Base-by-base conservation (phyloP, 768 basidiomycete genomes). In the Tulasnella sp. region DNA sequence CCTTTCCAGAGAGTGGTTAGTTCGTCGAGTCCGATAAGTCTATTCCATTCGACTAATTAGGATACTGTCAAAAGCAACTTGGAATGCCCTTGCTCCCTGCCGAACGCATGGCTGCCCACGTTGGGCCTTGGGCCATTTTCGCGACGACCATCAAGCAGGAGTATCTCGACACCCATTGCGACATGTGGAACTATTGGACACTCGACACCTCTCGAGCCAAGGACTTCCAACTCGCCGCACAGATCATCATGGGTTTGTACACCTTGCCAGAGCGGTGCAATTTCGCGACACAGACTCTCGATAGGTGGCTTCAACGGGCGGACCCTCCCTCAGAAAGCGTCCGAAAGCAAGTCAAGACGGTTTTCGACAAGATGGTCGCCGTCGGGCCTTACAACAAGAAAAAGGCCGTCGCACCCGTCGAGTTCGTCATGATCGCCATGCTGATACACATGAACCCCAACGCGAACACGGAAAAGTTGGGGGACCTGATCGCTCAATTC, bases 91-190 rank as follows among this genome's bases (percentile, higher is more conserved):
- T 72, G 29, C 64, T 41, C 7, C 62, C 26, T 63, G 29, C 78
- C 84, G 90, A 92, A 77, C 89, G 88, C 77, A 80, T 92, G 12
- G 88, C 90, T 77, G 90, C 90, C 0, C 81, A 87, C 72, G 85
- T 81, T 69, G 85, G 86, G 0, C 83, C 86, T 0, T 85, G 87
- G 73, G 82, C 88, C 0, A 73, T 77, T 0, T 87, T 91, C 76
- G 82, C 90, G 17, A 88, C 88, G n/a, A 79, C 82, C 14, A 74
- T 92, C 83, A 87, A 67, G 77, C 78, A 3, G 77, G 80, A 17
- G 86, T 86, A 11, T 81, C 81, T 7, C 80, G 80, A 12, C 83
- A 6, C 32, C 32, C 26, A 62, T 16, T 32, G 34, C 29, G 69
- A 37, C 9, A 37, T 39, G 40, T 32, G 37, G 34, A 16, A 40